phyloP scores from a whole-genome alignment of 2,329 filamentous ascomycete genomes.

The Trichoderma sp. region DNA sequence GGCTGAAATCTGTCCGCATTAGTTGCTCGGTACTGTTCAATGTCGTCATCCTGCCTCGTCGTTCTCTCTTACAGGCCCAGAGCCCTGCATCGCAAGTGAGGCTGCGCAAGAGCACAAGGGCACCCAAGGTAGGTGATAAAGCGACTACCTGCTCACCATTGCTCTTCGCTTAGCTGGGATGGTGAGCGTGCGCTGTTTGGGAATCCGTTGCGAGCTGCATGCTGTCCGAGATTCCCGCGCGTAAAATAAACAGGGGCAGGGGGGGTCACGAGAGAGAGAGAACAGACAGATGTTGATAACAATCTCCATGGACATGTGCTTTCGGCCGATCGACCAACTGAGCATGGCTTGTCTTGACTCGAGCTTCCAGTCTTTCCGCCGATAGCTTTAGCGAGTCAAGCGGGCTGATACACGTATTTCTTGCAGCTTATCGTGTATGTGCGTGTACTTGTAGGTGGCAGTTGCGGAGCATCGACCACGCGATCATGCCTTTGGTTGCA shows the following conservation, averaged over 20 bases:
- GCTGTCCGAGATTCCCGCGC: slow-evolving; percentile 21
- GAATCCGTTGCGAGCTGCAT: slow-evolving; percentile 10
- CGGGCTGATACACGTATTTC: slow-evolving; percentile 19
- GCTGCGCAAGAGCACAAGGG: too few species aligned
- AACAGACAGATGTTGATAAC: neutral
- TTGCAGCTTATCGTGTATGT: neutral
- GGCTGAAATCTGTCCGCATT: slow-evolving; percentile 4
- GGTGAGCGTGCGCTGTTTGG: too few species aligned
- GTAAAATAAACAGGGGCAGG: neutral
- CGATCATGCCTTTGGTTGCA: slow-evolving; percentile 12
- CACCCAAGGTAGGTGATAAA: too few species aligned
- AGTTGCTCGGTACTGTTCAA: slow-evolving; percentile 8
- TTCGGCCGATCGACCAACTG: slow-evolving; percentile 4
- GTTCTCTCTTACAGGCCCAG: neutral
- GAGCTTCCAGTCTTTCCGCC: slow-evolving; percentile 3
- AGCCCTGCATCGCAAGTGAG: too few species aligned
- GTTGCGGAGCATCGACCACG: slow-evolving; percentile 7
- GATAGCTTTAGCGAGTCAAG: slow-evolving; percentile 14
- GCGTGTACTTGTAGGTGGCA: too few species aligned
- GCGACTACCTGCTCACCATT: neutral
- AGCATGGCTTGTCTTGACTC: neutral
- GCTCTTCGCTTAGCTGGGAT: neutral
- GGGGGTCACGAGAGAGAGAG: slow-evolving; percentile 4
- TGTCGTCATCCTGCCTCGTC: slow-evolving; percentile 16
- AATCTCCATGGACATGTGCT: slow-evolving; percentile 18